A percentile compares a stretch with the other conserved stretches of the same genome.
These are phyloP conservation scores for Tremella fuciformis DNA, from an alignment of 768 basidiomycete species.

Conservation along the genomic window DNA sequence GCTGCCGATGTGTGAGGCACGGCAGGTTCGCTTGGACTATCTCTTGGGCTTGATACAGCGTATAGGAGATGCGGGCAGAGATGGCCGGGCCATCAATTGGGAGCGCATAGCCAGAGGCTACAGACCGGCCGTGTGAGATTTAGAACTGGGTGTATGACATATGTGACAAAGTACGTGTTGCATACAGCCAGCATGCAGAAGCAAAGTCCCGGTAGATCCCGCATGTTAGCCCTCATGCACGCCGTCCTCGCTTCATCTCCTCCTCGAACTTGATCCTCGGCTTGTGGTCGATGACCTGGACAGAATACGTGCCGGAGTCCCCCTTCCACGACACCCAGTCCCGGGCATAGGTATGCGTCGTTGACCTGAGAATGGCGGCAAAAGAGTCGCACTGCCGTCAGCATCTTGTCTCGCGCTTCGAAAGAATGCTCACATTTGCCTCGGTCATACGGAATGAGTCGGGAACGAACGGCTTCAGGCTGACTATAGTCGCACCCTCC, in stretches of 20 bases:
- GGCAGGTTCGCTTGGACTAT: neutral
- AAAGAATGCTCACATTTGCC: slow-evolving; percentile 63
- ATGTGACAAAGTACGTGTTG: too few species aligned
- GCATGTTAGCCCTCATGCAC: slow-evolving; percentile 4
- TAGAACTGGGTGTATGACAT: too few species aligned
- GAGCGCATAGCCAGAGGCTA: too few species aligned
- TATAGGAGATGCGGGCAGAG: too few species aligned
- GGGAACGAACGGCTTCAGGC: slow-evolving; percentile 76
- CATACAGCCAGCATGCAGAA: too few species aligned
- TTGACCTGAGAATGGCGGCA: slow-evolving; percentile 34
- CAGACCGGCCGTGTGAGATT: too few species aligned
- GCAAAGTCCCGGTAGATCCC: neutral
- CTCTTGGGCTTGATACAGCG: slow-evolving; percentile 2
- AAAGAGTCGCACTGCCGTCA: slow-evolving; percentile 42
- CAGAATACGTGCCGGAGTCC: slow-evolving; percentile 38
- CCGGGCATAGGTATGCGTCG: slow-evolving; percentile 29
- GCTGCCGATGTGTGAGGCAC: neutral
- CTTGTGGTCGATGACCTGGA: slow-evolving; percentile 41
- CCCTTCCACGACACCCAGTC: slow-evolving; percentile 49
- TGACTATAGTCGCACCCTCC: slow-evolving; percentile 85
- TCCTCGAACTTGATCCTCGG: slow-evolving; percentile 39
- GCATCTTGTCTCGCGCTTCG: neutral
- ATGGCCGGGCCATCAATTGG: too few species aligned
- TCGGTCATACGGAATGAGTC: slow-evolving; percentile 72
- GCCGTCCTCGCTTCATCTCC: slow-evolving; percentile 24